phyloP scores from a whole-genome alignment of 768 basidiomycete species.

The Sporobolomyces phaffii region DNA sequence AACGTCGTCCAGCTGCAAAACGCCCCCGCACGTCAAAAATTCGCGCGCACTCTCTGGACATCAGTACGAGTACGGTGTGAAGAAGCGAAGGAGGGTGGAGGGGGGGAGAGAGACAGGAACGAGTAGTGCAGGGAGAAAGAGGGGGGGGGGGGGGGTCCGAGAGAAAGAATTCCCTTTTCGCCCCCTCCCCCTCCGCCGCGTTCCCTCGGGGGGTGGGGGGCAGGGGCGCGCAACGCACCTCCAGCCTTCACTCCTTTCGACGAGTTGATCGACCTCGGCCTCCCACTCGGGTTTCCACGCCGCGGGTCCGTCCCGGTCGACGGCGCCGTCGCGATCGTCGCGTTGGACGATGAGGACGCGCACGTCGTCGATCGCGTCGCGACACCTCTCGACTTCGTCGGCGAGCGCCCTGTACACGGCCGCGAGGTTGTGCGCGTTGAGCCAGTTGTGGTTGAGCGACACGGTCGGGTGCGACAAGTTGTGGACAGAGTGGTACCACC shows the following conservation, averaged over 20 bases:
- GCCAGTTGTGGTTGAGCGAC: constrained; percentile 41
- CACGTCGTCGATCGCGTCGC: constrained; percentile 34
- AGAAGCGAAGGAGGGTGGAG: too few species aligned
- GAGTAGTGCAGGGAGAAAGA: too few species aligned
- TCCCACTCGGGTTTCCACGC: constrained; percentile 32
- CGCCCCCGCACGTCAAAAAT: neutral
- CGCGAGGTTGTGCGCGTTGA: constrained; percentile 29
- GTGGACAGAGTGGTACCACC: constrained; percentile 34
- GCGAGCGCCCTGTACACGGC: constrained; percentile 23
- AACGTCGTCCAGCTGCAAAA: constrained; percentile 38
- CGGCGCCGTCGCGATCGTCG: neutral
- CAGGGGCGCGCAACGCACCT: constrained; percentile 12
- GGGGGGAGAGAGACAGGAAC: too few species aligned
- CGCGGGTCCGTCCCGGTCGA: neutral
- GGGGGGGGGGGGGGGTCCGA: too few species aligned
- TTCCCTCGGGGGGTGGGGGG: too few species aligned
- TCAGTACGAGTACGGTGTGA: too few species aligned
- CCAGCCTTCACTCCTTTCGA: constrained; percentile 38
- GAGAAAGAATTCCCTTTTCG: too few species aligned
- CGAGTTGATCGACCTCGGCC: constrained; percentile 27
- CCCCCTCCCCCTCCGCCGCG: too few species aligned
- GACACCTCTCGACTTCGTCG: constrained; percentile 13
- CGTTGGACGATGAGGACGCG: constrained; percentile 13
- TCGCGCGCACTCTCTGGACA: neutral
- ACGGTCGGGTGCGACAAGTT: constrained; percentile 35